phyloP scores from a whole-genome alignment of 2,329 filamentous ascomycete species.

The Chalaropsis thielavioides region DNA sequence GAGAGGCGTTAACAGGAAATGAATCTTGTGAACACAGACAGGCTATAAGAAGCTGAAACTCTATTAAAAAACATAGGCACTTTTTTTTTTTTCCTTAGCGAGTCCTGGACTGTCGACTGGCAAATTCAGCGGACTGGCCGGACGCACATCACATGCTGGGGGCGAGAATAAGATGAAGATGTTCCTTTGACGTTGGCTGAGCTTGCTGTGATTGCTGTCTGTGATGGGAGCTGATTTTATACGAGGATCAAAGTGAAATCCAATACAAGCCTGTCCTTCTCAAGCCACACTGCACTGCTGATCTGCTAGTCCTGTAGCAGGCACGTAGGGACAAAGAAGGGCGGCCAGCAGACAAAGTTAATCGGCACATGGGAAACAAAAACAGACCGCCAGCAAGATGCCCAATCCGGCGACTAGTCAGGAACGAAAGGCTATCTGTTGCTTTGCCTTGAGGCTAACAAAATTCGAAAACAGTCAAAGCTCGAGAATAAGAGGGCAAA shows the following conservation, averaged over 20 bases:
- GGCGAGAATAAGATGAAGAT: background rate
- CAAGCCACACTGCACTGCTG: background rate
- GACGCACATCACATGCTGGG: background rate
- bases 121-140: background rate
- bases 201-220: background rate
- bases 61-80: background rate
- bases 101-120: background rate
- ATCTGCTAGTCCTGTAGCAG: background rate
- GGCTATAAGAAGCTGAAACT: background rate
- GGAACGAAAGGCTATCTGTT: background rate
- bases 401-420: background rate
- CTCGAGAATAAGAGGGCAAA: background rate
- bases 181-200: background rate
- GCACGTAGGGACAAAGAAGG: background rate
- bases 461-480: background rate
- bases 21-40: background rate
- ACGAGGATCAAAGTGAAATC: constrained; percentile 1
- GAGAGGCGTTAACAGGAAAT: background rate
- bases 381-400: background rate
- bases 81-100: background rate
- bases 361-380: background rate
- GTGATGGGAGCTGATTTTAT: background rate
- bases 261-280: background rate
- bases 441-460: too few relatives aligned
- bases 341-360: background rate